Evolutionary conservation across 2,329 filamentous ascomycete species (phyloP), one percentile per base, ranked within the genome.

Genomic region (Nothopassalora personata): DNA sequence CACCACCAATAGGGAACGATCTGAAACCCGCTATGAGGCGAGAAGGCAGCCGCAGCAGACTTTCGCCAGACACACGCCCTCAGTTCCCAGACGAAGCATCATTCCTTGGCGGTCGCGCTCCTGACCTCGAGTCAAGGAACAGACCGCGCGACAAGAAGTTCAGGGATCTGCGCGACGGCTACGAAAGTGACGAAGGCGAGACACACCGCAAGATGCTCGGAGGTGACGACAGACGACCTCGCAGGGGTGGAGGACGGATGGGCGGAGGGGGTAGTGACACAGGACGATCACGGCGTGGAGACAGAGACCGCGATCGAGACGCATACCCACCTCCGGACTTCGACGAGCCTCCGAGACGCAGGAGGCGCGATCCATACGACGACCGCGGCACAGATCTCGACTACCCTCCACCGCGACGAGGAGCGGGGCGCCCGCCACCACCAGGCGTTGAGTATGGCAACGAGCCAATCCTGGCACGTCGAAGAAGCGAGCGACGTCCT

Each of bases 101-200:
- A 4, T 70, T 67, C 54, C 66, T 72, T 33, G 69, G 69, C 53
- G 55, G 60, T 13, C 61, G 62, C 19, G 67, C 70, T 10, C 69
- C 67, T 8, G 72, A 74, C 57, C 62, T 72, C 48, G 72, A 74
- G 61, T 57, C 64, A 31, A 74, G 73, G 63, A 68, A 66, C 57
- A 54, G 68, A 33, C 62, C 61, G 19, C 60, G 60, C 36, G 64
- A 74, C 46, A 64, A 65, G 39, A 60, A 67, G 43, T 74, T 74
- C 61, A 59, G 72, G 28, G 68, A 72, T 33, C 67, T 68, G 62
- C 64, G 72, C 45, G 69, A 73, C 61, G 72, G 71, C 15, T 74
- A 74, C 62, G 71, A 72, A 58, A 69, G 66, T 49, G 72, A 74
- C 50, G 72, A 74, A 54, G 72, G 72, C 19, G 72, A 74, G 53